Evolutionary conservation across 352 stramenopile species (phyloP), one percentile per base, ranked within the genome.

Genomic region (Phytophthora pinifolia): DNA sequence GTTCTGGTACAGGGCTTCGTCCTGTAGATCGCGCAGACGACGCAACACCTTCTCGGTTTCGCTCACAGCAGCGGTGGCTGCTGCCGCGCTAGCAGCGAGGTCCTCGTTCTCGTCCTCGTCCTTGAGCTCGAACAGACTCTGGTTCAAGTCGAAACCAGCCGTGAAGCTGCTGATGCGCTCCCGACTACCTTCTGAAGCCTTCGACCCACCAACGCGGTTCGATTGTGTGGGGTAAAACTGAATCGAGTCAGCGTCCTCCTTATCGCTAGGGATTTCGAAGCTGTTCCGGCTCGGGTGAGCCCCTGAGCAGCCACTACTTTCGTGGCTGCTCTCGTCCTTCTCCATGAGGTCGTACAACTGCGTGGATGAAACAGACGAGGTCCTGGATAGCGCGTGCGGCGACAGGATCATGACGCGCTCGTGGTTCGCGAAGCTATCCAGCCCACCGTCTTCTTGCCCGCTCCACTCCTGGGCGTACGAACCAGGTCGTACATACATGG

Each of bases 141-240:
- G 2, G 27, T 65, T 69, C 3, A 62, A 51, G 30, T 81, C 62
- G 43, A 77, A 72, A 8, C 49, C 54, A 22, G 63, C 39, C 27
- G 54, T 54, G 53, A 55, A 62, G 56, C 48, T 55, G 17, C 47
- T 61, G 34, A 60, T 33, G 25, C 54, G 45, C 34, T 29, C 49
- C 29, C 54, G 35, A 44, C 46, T 50, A 37, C 31, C 20, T 31
- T 54, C 38, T 35, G 49, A 10, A 29, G 47, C 42, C 34, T 49
- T 59, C 10, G 15, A 18, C n/a, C 58, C 59, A 22, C 44, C 17
- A 41, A 46, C n/a, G 43, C 44, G n/a, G 38, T 62, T 58, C 5
- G 20, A 51, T 27, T 61, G 61, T 7, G 46, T 68, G 6, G 74
- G 70, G 36, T 77, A 74, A 43, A 81, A 83, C 46, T 80, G 65